Conservation (phyloP, 805 yeast genomes). For the Monosporozyma solicola region DNA sequence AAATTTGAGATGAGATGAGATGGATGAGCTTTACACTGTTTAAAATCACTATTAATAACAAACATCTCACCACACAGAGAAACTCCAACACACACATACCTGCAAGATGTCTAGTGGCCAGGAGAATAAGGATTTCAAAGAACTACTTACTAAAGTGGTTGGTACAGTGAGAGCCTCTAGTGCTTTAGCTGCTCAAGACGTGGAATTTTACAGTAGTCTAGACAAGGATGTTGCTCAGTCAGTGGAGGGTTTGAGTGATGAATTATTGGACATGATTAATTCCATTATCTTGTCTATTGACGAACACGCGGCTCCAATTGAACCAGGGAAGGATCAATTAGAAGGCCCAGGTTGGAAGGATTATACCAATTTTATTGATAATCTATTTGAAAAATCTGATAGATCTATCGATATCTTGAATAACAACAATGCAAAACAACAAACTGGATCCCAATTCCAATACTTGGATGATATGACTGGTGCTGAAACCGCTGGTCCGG, state of each 20-base stretch:
- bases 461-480: slow-evolving; percentile 42
- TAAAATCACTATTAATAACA: not conserved
- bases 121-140: slow-evolving; percentile 4
- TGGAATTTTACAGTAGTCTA: slow-evolving; percentile 61
- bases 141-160: slow-evolving; percentile 8
- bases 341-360: slow-evolving; percentile 47
- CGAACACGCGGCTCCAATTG: slow-evolving; percentile 23
- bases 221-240: slow-evolving; percentile 39
- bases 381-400: slow-evolving; percentile 68
- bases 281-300: slow-evolving; percentile 34
- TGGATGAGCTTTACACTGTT: not conserved
- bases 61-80: not conserved
- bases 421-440: slow-evolving; percentile 12
- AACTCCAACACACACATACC: not conserved
- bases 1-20: slow-evolving; percentile 1
- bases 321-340: slow-evolving; percentile 36
- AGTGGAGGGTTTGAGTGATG: slow-evolving; percentile 34
- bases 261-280: slow-evolving; percentile 40
- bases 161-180: slow-evolving; percentile 56
- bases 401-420: slow-evolving; percentile 45
- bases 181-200: slow-evolving; percentile 68
- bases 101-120: not conserved
- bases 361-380: slow-evolving; percentile 56
- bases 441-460: slow-evolving; percentile 24
- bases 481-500: slow-evolving; percentile 9